Base-by-base conservation (phyloP, 495 filamentous ascomycete species). In the Pseudotulostoma volvatum region DNA sequence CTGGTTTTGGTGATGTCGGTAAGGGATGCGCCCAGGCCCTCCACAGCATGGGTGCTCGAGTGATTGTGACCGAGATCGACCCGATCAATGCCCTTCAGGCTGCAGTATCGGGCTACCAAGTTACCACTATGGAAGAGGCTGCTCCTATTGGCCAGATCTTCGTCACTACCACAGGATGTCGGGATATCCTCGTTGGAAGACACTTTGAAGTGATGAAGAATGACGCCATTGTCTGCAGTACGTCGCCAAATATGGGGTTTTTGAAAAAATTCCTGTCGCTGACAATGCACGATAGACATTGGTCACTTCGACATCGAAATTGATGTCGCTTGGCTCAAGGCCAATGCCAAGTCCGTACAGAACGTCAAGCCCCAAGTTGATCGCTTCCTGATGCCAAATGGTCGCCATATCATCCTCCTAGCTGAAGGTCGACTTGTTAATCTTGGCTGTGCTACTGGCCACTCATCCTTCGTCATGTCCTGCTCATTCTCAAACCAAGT, bases 401-500 rank as follows among this genome's bases (percentile, higher is more conserved):
- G 92, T 66, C 79, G 82, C 54, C 81, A 95, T 71, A 85, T 97
- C 71, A 92, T 97, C 60, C 86, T 97, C 44, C 77, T 97, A 41
- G 90, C 90, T 47, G 90, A 97, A 67, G 90, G 90, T 49, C 88
- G 90, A 71, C 81, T 97, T 40, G 92, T 97, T 67, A 97, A 97
- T 74, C 72, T 97, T 39, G 90, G 90, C 61, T 97, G 90, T 67
- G 90, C 90, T 55, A 97, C 90, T 43, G 90, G 90, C 44, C 90
- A 97, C 81, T 93, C 87, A 51, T 95, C 88, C 35, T 97, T 97
- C 69, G 90, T 97, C 74, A 95, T 97, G 90, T 93, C 84, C 47
- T 97, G 90, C 82, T 95, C 87, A 44, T 97, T 97, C 81, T 94
- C 88, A 71, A 97, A 97, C 77, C 90, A 97, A 74, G 90, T 95